Evolutionary conservation across 495 filamentous ascomycete genomes (phyloP).

Genomic region (Staphylotrichum longicolle): DNA sequence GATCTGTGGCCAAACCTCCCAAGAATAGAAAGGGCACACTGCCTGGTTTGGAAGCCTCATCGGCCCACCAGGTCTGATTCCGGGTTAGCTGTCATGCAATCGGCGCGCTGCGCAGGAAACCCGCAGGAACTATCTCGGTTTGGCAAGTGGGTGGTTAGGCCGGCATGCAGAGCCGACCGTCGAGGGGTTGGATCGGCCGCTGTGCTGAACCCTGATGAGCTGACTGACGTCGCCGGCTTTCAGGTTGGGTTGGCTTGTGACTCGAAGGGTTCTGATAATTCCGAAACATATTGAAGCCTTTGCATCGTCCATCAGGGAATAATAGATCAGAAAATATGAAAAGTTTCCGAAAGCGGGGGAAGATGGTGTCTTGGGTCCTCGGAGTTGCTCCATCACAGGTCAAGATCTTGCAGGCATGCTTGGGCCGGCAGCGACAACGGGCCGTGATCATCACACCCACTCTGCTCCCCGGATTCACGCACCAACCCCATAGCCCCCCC

Average conservation of each 20-base stretch:
- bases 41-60: background rate
- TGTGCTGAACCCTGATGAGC: too few relatives aligned
- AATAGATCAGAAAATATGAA: background rate
- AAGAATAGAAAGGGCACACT: slow-evolving; percentile 2
- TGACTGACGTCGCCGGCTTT: background rate
- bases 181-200: background rate
- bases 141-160: slow-evolving; percentile 10
- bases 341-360: background rate
- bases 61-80: background rate
- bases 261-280: background rate
- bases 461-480: slow-evolving; percentile 8
- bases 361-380: background rate
- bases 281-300: background rate
- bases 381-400: background rate
- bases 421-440: slow-evolving; percentile 5
- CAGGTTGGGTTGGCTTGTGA: background rate
- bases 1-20: background rate
- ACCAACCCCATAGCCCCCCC: background rate
- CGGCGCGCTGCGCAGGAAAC: slow-evolving; percentile 8
- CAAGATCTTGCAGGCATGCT: too few relatives aligned
- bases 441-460: slow-evolving; percentile 17
- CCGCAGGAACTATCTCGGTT: slow-evolving; percentile 4
- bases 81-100: slow-evolving; percentile 14
- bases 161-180: slow-evolving; percentile 1
- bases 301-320: background rate